These are phyloP conservation scores for Coemansia sp. DNA, from an alignment of 192 early-diverging fungal species.

Conservation along the genomic window DNA sequence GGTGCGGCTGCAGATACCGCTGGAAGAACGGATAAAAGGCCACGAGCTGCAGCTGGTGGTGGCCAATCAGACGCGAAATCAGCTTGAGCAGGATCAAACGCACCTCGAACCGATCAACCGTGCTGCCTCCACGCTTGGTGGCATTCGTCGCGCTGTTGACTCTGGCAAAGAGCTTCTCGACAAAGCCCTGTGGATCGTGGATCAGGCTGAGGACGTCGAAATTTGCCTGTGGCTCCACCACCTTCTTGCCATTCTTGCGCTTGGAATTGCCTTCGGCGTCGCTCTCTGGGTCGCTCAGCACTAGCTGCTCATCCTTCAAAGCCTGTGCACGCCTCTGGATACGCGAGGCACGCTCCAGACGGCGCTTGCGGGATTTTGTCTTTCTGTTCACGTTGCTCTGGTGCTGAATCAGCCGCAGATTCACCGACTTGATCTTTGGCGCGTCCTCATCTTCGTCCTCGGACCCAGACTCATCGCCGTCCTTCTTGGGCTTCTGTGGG, in stretches of 20 bases:
- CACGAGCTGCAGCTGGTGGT: constrained; percentile 89
- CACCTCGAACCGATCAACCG: constrained; percentile 85
- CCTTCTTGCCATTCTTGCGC: constrained; percentile 59
- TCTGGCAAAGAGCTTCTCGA: constrained; percentile 90
- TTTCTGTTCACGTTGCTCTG: constrained; percentile 80
- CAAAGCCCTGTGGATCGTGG: constrained; percentile 97
- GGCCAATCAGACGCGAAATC: constrained; percentile 89
- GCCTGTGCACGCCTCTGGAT: constrained; percentile 41
- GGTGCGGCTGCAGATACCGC: constrained; percentile 93
- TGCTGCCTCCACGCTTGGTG: constrained; percentile 52
- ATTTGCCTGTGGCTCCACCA: constrained; percentile 65
- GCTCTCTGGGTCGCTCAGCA: constrained; percentile 18
- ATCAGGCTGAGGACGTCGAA: constrained; percentile 93
- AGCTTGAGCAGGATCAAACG: constrained; percentile 91
- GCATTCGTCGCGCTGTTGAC: constrained; percentile 53
- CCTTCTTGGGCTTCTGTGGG: constrained; percentile 58
- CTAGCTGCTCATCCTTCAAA: constrained; percentile 53
- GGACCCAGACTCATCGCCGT: constrained; percentile 67
- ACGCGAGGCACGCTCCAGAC: constrained; percentile 71
- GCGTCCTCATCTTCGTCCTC: constrained; percentile 28
- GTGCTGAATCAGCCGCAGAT: constrained; percentile 77
- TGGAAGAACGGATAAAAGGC: constrained; percentile 92
- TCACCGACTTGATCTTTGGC: constrained; percentile 44
- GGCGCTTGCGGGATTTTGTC: constrained; percentile 71
- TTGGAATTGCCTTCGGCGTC: constrained; percentile 25